Base-by-base conservation (phyloP, 805 yeast species). In the Myxozyma geophila region DNA sequence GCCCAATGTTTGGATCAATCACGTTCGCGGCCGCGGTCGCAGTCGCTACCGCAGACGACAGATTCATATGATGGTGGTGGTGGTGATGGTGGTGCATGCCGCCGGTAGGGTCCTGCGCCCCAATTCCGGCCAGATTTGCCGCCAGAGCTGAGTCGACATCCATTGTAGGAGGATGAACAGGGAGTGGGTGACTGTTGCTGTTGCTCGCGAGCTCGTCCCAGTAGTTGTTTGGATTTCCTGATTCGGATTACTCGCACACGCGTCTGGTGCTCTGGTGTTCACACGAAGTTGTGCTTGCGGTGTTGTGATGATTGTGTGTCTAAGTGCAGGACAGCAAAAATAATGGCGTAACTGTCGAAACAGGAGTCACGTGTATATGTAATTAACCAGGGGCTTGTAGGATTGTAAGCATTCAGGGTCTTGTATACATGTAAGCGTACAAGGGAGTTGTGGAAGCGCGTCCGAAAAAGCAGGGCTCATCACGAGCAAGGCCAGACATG, bases 101-200 rank as follows among this genome's bases (percentile, higher is more conserved):
- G 9, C 59, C 58, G 35, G 62, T 62, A 36, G 58, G 65, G 47
- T 63, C 64, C 41, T 60, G 65, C 4, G 52, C 60, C 28, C 58
- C 64, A 10, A 65, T 62, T 37, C 64, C 63, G 40, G 65, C 68
- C 13, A 64, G 58, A 48, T 61, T 64, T 4, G 66, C 68, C 13
- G 68, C 68, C 10, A 65, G 62, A 7, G 63, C 67, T n/a, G 60
- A 46, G 46, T 62, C 67, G 56, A 63, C 67, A 41, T 63, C 67
- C 67, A 63, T 58, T 10, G 36, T 41, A 50, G 12, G 28, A 7
- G n/a, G 17, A 23, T 4, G 15, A n/a, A 17, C 19, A 17, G 23
- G 17, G 49, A 13, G 23, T 17, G 17, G 10, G 51, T 48, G 51
- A 9, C 8, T 36, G 54, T 13, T 50, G 54, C 21, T 35, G 54